Base-by-base conservation (phyloP, 441 rosid species). In the Erodium trifolium region DNA sequence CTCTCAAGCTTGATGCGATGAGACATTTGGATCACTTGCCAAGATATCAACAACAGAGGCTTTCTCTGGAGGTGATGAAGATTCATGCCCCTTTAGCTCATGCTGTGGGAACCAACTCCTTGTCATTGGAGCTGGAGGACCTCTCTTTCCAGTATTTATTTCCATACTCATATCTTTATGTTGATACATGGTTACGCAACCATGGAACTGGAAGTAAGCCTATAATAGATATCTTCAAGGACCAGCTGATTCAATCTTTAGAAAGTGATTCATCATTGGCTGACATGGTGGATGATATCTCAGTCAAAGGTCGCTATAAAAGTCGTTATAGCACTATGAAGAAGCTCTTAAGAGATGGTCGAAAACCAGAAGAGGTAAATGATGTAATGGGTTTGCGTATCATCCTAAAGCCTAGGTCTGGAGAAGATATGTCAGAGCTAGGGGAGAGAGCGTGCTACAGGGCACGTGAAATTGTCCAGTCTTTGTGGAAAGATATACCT, bases 291-390 rank as follows among this genome's bases (percentile, higher is more conserved):
- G 88, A 88, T 23, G 86, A 85, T 73, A 71, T 90, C 27, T 84
- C 80, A 23, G 87, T 91, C 49, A 85, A 83, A 73, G 99, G 97
- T 1, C 86, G 97, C 53, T 88, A 87, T 72, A 94, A 91, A 78
- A 94, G 96, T 73, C 81, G 87, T 29, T 94, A 87, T 73, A 94
- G 99, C 73, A 90, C 92, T 67, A 94, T 94, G 99, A 94, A 91
- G 88, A 94, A 94, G 81, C 87, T 94, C 12, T 71, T 94, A 66
- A 88, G 77, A 75, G 96, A 92, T 45, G 96, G 97, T 51, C 81
- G 96, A 73, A 90, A 87, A 71, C 93, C 90, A 0, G 97, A 91
- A 72, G 91, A 91, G 78, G 96, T 94, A 5, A 85, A 91, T 57
- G 97, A 94, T 72, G 80, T 94, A 75, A 82, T 94, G 31, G 99